Conservation (phyloP, 1,284 basidiomycete genomes). For the Papiliotrema terrestris region DNA sequence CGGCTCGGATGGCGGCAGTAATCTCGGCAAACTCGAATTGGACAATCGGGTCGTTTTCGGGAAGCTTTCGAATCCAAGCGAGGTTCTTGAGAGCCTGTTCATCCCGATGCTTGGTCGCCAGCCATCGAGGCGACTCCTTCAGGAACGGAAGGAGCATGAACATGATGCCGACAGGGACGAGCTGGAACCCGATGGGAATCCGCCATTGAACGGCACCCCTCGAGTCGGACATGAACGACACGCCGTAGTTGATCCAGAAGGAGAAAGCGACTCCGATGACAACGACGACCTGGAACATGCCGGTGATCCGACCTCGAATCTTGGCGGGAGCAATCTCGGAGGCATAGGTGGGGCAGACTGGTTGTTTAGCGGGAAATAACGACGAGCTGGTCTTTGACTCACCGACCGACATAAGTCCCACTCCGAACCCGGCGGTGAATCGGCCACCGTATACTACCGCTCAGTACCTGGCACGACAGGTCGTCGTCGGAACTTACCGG, state of each 20-base stretch:
- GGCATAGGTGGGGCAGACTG: constrained; percentile 65
- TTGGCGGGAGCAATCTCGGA: constrained; percentile 75
- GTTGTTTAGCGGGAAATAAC: too few relatives aligned
- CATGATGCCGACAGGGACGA: constrained; percentile 73
- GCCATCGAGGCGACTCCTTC: constrained; percentile 37
- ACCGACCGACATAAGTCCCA: constrained; percentile 54
- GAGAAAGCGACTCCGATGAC: constrained; percentile 43
- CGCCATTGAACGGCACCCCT: constrained; percentile 40
- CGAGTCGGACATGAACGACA: constrained; percentile 11
- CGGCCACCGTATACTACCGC: constrained; percentile 67
- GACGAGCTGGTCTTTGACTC: background rate
- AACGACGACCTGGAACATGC: constrained; percentile 78
- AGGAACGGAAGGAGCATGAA: constrained; percentile 66
- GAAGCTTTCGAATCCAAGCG: constrained; percentile 60
- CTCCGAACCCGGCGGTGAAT: constrained; percentile 64
- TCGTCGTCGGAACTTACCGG: constrained; percentile 8
- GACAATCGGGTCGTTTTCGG: constrained; percentile 54
- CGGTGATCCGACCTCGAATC: constrained; percentile 59
- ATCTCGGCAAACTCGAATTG: constrained; percentile 56
- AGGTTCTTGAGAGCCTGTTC: constrained; percentile 54
- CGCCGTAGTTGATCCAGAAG: constrained; percentile 27
- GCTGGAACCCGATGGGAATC: constrained; percentile 45
- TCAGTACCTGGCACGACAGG: background rate
- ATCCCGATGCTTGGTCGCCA: constrained; percentile 51
- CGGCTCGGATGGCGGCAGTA: constrained; percentile 55